These are phyloP conservation scores for Beauveria asiatica DNA, from an alignment of 2,329 filamentous ascomycete species.

Conservation along the genomic window DNA sequence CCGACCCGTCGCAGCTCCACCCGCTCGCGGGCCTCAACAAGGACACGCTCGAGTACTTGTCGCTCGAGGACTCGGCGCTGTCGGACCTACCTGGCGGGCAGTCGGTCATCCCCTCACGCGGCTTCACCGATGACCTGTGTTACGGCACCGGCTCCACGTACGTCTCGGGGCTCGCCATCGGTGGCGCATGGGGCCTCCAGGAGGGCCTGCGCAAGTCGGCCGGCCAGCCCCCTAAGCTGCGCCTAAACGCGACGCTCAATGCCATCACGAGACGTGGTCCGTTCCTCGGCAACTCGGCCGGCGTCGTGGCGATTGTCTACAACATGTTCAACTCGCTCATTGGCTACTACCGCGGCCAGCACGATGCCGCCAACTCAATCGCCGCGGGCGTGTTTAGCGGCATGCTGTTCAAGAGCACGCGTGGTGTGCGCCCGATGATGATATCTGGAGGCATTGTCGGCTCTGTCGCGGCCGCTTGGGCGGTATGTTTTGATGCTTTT, in stretches of 20 bases:
- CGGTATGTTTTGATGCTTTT: constrained; percentile 52
- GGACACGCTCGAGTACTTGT: constrained; percentile 89
- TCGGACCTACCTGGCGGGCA: constrained; percentile 78
- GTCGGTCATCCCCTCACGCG: constrained; percentile 85
- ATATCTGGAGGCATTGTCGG: constrained; percentile 89
- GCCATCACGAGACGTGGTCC: constrained; percentile 86
- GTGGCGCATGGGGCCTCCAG: constrained; percentile 85
- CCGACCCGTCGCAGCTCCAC: constrained; percentile 83
- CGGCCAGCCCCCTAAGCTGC: constrained; percentile 74
- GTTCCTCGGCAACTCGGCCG: constrained; percentile 92
- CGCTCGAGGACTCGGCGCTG: constrained; percentile 83
- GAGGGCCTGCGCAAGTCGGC: constrained; percentile 80
- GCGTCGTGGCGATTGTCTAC: constrained; percentile 92
- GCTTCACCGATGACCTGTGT: constrained; percentile 96
- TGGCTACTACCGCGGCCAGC: constrained; percentile 71
- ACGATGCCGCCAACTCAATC: constrained; percentile 85
- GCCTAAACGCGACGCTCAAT: constrained; percentile 90
- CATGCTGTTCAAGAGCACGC: constrained; percentile 93
- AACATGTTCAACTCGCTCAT: constrained; percentile 85
- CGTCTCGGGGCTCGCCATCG: constrained; percentile 72
- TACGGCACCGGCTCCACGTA: constrained; percentile 96
- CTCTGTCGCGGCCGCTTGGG: constrained; percentile 77
- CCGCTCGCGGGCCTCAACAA: constrained; percentile 88
- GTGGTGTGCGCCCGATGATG: constrained; percentile 83
- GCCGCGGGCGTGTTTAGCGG: constrained; percentile 79